Evolutionary conservation across 495 filamentous ascomycete species (phyloP), one percentile per base, ranked within the genome.

Genomic region (Haplographium delicatum): DNA sequence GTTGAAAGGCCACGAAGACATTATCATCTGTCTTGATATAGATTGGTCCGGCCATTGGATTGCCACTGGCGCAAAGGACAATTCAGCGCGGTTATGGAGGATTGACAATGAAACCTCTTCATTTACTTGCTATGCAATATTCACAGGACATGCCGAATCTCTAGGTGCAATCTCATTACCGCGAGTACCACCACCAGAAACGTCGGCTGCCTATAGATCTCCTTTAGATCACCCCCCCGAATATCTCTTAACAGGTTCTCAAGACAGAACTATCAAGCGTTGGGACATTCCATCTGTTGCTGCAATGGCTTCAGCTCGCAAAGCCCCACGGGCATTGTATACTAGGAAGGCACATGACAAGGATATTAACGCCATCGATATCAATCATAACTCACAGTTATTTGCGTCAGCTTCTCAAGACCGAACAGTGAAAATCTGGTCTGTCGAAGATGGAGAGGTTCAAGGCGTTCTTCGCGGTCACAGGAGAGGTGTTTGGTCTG

Each of bases 21-120:
- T 97, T 34, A 85, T 97, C 46, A 95, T 99, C 67, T 93, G 88
- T 48, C 70, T 99, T 25, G 90, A 95, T 68, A 82, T 86, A 16
- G 93, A 97, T 66, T 95, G 88, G 88, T 96, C 93, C 4, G 93
- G 94, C 7, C 81, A 89, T 63, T 99, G 93, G 93, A 78, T 99
- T 43, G 94, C 86, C 24, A 95, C 90, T 24, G 93, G 91, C 33
- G 86, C 90, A 5, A 99, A 97, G 71, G 93, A 99, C 65, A 97
- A 97, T 59, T 88, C 87, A 2, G 91, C 91, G 16, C 83, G 88
- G 45, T 70, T 99, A 19, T 99, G 93, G 94, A 74, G 84, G 25
- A 73, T 97, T 38, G 93, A 98, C 66, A 83, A 85, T 8, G 75
- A 75, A 3, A 82, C 76, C 23, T 76, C 79, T 31, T 84, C 84